Evolutionary conservation across 1,284 basidiomycete genomes (phyloP), one percentile per base, ranked within the genome.

Genomic region (Cerioporus squamosus): DNA sequence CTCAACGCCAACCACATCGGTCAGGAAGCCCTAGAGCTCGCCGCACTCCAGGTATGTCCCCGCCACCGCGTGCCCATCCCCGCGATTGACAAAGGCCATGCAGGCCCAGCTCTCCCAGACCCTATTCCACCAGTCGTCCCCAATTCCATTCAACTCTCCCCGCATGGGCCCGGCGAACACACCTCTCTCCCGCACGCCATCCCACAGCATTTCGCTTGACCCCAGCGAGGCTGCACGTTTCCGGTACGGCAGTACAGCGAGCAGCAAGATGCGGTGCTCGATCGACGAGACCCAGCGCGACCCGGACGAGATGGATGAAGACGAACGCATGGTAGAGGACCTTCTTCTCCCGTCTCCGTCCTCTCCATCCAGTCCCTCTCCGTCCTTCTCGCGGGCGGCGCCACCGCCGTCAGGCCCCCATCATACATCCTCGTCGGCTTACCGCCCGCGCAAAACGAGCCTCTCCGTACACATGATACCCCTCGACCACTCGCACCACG

Each of bases 1-100:
- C 72, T 91, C 68, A 81, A 79, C 54, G 75, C 85, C 12, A 87
- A 81, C 75, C 88, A 90, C 71, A 88, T 91, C 67, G 87, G 88
- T 70, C 88, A 91, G 71, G 89, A 91, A 67, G 88, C 88, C 6
- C 78, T 82, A 18, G 90, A 91, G 72, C 77, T 91, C 47, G 87
- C 86, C 55, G 76, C 82, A 49, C 79, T 91, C 22, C 88, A 91
- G 78, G 89, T 90, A 67, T 42, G 71, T 70, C 10, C 47, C 40
- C 57, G 51, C 56, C 56, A 49, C 53, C 24, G 42, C 36, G 18
- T 46, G 40, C 24, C 40, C 42, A 44, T 14, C 49, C 45, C 39
- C 47, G n/a, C 23, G 8, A 3, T 31, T 44, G 6, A 55, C 53
- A 55, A 50, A 38, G 47, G 31, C 18, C 17, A 8, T 54, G 46